phyloP scores from a whole-genome alignment of 192 early-diverging fungal species.

The Spizellomyces punctatus region DNA sequence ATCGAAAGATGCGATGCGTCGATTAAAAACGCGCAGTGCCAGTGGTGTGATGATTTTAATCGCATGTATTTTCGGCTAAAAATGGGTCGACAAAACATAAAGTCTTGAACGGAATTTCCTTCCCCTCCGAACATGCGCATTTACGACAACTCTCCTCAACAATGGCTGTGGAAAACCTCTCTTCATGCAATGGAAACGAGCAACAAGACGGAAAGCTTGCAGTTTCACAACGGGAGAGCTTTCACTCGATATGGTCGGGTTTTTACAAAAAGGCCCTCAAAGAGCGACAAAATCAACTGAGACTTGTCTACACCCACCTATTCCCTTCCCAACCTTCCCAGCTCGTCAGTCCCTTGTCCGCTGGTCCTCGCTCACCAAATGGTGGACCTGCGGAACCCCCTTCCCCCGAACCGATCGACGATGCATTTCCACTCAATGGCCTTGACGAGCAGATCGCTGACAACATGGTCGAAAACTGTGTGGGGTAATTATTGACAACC shows the following conservation, averaged over 20 bases:
- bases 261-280: slow-evolving; percentile 77
- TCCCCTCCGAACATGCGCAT: too few relatives aligned
- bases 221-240: not conserved
- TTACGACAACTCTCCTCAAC: too few relatives aligned
- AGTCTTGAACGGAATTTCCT: too few relatives aligned
- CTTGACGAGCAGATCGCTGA: slow-evolving; percentile 70
- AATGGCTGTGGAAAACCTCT: slow-evolving; percentile 4
- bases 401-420: slow-evolving; percentile 27
- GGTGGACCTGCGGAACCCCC: slow-evolving; percentile 1
- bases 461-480: slow-evolving; percentile 81
- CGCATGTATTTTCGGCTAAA: too few relatives aligned
- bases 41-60: too few relatives aligned
- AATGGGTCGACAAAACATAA: too few relatives aligned
- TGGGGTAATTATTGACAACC: slow-evolving; percentile 47
- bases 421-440: slow-evolving; percentile 62
- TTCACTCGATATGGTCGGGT: slow-evolving; percentile 64
- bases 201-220: too few relatives aligned
- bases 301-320: slow-evolving; percentile 62
- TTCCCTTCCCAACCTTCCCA: slow-evolving; percentile 26
- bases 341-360: slow-evolving; percentile 6
- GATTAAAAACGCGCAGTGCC: too few relatives aligned
- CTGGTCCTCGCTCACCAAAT: slow-evolving; percentile 9
- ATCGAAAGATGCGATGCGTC: too few relatives aligned
- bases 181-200: too few relatives aligned
- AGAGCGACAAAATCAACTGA: slow-evolving; percentile 68